Evolutionary conservation across 768 basidiomycete genomes (phyloP).

Genomic region (Tubosaeta sp.): DNA sequence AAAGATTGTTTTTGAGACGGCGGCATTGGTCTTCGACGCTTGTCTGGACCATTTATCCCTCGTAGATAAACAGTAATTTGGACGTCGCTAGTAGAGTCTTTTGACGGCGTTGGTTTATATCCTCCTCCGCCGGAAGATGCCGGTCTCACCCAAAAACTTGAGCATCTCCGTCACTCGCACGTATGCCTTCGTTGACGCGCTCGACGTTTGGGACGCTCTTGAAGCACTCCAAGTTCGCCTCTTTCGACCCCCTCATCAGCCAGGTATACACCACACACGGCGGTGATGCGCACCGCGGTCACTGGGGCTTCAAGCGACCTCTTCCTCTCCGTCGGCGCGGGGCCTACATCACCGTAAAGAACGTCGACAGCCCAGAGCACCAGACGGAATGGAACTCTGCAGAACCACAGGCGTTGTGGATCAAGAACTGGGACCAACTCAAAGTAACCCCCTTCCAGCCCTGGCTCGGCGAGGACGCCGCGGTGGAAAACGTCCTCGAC

Average conservation of each 20-base stretch:
- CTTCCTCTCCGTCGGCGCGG: slow-evolving; percentile 61
- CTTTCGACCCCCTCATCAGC: slow-evolving; percentile 69
- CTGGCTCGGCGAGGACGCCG: slow-evolving; percentile 10
- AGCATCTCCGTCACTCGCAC: too few species aligned
- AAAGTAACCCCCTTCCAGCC: slow-evolving; percentile 14
- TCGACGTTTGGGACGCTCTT: slow-evolving; percentile 76
- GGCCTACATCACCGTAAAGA: slow-evolving; percentile 59
- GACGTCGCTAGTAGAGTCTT: slow-evolving; percentile 50
- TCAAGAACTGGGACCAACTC: slow-evolving; percentile 64
- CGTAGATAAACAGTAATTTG: slow-evolving; percentile 75
- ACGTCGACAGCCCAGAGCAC: slow-evolving; percentile 68
- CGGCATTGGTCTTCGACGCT: slow-evolving; percentile 64
- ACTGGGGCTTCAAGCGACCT: slow-evolving; percentile 85
- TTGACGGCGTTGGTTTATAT: slow-evolving; percentile 27
- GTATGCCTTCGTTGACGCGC: slow-evolving; percentile 35
- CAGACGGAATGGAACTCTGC: slow-evolving; percentile 76
- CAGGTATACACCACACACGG: slow-evolving; percentile 73
- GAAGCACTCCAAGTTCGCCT: slow-evolving; percentile 76
- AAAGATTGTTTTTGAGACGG: slow-evolving; percentile 87
- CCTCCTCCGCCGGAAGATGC: slow-evolving; percentile 24
- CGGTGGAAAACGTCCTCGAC: slow-evolving; percentile 20
- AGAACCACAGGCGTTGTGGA: slow-evolving; percentile 61
- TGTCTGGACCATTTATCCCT: slow-evolving; percentile 86
- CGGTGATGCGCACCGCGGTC: slow-evolving; percentile 68
- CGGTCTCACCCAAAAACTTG: slow-evolving; percentile 9